Evolutionary conservation across 2,329 filamentous ascomycete species (phyloP).

Genomic region (Arthrobotrys iridis): DNA sequence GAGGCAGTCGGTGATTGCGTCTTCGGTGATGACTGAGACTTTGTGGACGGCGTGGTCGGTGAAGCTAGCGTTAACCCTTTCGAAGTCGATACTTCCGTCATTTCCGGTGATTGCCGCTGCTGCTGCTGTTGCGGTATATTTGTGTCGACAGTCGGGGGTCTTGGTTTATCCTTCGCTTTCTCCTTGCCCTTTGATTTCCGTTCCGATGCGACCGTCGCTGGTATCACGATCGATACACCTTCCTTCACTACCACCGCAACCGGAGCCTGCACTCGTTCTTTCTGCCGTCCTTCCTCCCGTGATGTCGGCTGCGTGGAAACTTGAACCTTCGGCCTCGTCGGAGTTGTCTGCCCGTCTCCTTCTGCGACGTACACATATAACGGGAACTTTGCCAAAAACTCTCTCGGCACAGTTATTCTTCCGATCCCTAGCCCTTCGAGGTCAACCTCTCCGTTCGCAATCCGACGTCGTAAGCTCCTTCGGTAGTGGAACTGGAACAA

Average conservation of each 20-base stretch:
- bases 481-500: conserved; percentile 77
- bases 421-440: conserved; percentile 87
- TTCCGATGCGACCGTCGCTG: conserved; percentile 54
- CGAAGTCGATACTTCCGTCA: conserved; percentile 2
- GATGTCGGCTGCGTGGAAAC: conserved; percentile 43
- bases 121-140: not conserved
- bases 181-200: conserved; percentile 11
- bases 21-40: not conserved
- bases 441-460: conserved; percentile 82
- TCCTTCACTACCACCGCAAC: conserved; percentile 53
- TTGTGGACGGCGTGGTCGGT: not conserved
- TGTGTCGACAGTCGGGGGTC: not conserved
- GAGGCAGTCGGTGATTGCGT: not conserved
- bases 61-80: conserved; percentile 12
- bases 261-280: conserved; percentile 10
- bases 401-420: conserved; percentile 77
- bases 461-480: conserved; percentile 73
- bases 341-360: conserved; percentile 55
- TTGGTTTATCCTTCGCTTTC: not conserved
- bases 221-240: conserved; percentile 53
- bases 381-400: conserved; percentile 77
- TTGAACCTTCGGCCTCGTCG: conserved; percentile 31
- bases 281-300: conserved; percentile 3
- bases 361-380: conserved; percentile 76
- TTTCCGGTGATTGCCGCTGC: not conserved